Base-by-base conservation (phyloP, 2,329 filamentous ascomycete species). In the Botrytis aclada region DNA sequence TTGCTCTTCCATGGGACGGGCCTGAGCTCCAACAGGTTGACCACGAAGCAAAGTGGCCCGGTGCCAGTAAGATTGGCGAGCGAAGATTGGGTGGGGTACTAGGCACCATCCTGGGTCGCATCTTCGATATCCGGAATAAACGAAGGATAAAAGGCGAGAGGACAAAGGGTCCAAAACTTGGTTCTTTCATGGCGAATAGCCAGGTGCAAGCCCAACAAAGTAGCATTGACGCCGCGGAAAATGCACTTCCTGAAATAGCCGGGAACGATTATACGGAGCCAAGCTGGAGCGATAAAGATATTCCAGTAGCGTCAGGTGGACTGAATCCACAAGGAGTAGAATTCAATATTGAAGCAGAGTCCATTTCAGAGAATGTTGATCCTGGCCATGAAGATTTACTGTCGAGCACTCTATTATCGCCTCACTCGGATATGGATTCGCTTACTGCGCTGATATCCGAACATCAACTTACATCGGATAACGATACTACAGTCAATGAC, bases 41-140 rank as follows among this genome's bases (percentile, higher is more conserved):
- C 78, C 85, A 89, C 76, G 83, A 84, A 63, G 85, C 87, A 12
- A 82, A 83, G 70, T 88, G 85, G 84, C 89, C 86, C 41, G 89
- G 84, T 73, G 88, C 78, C 60, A 88, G 81, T 79, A 85, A 81
- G 18, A 88, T 92, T 67, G 86, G 89, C n/a, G 86, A 89, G 67
- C 87, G 87, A 77, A 84, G 90, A 73, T 81, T 92, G 8, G 91
- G 91, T 9, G 91, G 92, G 20, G 87, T 93, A 16, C 82, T 94
- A 4, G 92, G 92, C 4, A 86, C 92, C 12, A 81, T 93, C 0
- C 87, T 93, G 3, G 90, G 90, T 2, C 87, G 90, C 66, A 84
- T 93, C 45, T 90, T 89, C 79, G 90, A 93, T 76, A 85, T 88
- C 73, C 83, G 84, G 47, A 81, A 80, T 63, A 81, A 79, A 69